Percentiles rank a stretch among this genome's conserved stretches.
These are phyloP conservation scores for Xylaria acuta DNA, from an alignment of 495 filamentous ascomycete species.

Conservation along the genomic window DNA sequence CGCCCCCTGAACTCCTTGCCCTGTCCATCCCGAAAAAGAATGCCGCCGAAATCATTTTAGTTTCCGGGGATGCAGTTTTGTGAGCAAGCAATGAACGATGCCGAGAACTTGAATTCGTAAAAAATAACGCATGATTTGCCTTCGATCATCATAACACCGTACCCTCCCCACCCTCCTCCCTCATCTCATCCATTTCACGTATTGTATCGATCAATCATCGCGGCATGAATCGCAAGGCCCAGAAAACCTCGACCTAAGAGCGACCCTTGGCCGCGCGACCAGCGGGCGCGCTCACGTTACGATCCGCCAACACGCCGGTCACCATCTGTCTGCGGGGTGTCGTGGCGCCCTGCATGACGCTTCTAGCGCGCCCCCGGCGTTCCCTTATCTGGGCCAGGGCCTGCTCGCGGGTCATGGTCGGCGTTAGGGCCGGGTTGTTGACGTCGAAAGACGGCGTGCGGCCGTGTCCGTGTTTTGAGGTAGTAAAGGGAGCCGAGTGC, in stretches of 20 bases:
- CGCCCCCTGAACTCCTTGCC: constrained; percentile 3
- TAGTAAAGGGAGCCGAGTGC: constrained; percentile 24
- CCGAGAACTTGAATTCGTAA: background rate
- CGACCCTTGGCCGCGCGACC: constrained; percentile 37
- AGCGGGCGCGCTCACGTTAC: constrained; percentile 54
- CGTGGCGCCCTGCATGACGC: constrained; percentile 47
- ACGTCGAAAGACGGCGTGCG: constrained; percentile 54
- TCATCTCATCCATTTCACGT: background rate
- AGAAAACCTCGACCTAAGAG: constrained; percentile 24
- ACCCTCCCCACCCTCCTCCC: background rate
- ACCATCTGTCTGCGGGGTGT: constrained; percentile 53
- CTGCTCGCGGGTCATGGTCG: constrained; percentile 64
- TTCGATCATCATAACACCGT: background rate
- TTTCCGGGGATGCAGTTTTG: background rate
- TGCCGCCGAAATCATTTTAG: background rate
- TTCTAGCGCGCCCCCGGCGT: constrained; percentile 56
- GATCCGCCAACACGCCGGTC: constrained; percentile 34
- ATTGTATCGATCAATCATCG: background rate
- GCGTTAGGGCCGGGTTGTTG: constrained; percentile 57
- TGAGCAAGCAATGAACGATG: background rate
- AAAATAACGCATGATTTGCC: background rate
- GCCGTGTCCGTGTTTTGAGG: background rate
- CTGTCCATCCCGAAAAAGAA: background rate
- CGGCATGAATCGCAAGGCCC: constrained; percentile 5
- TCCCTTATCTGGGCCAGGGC: constrained; percentile 63